Evolutionary conservation across 495 filamentous ascomycete genomes (phyloP).

Genomic region (Lasiosphaeria hispida): DNA sequence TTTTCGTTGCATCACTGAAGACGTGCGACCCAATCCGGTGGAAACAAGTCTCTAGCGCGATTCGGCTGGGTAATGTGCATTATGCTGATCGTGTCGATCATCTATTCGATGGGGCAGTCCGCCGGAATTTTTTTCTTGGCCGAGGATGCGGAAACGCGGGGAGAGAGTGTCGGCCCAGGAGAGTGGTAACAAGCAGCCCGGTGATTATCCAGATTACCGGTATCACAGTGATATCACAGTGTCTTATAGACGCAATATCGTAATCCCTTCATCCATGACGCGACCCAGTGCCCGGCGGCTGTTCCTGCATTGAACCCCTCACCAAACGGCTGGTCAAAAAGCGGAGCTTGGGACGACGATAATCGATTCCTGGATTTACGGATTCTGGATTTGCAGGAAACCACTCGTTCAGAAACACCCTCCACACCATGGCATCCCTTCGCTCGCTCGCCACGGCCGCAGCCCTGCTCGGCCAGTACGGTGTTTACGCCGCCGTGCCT

Average conservation of each 20-base stretch:
- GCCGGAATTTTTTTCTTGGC: not conserved
- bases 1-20: too few species aligned
- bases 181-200: conserved; percentile 6
- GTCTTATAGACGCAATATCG: not conserved
- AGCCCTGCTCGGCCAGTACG: conserved; percentile 7
- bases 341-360: conserved; percentile 1
- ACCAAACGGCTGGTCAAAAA: conserved; percentile 8
- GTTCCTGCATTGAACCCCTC: conserved; percentile 15
- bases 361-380: not conserved
- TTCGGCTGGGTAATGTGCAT: conserved; percentile 15
- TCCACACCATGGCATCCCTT: conserved; percentile 15
- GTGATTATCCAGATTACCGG: conserved; percentile 5
- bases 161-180: not conserved
- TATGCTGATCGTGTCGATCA: conserved; percentile 7
- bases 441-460: conserved; percentile 8
- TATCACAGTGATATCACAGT: conserved; percentile 11
- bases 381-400: not conserved
- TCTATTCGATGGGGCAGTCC: conserved; percentile 15
- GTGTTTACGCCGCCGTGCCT: conserved; percentile 2
- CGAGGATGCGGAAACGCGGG: not conserved
- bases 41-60: not conserved
- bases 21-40: too few species aligned
- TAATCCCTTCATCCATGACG: not conserved
- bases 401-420: not conserved
- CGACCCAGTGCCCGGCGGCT: conserved; percentile 3